Percentiles rank a stretch among this genome's conserved stretches.
Conservation (phyloP, 208 protist genomes). For the Trypanosoma cruzi region DNA sequence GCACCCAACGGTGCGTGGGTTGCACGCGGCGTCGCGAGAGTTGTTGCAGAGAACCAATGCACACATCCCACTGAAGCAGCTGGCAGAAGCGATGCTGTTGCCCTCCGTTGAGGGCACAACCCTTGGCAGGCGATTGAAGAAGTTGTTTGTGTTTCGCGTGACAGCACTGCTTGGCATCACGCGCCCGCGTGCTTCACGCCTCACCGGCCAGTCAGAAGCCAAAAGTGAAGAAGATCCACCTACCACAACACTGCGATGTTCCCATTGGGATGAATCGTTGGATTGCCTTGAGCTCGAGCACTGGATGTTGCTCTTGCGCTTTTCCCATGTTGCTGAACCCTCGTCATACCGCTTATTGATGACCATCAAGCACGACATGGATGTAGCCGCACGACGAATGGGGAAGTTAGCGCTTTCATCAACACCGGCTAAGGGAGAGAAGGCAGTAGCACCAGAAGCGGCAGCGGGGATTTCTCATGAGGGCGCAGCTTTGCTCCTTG, state of each 20-base stretch:
- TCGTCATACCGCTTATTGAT: conserved; percentile 27
- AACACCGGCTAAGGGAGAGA: not conserved
- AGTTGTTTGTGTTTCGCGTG: conserved; percentile 23
- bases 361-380: conserved; percentile 3
- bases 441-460: not conserved
- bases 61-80: conserved; percentile 9
- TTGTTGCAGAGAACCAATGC: conserved; percentile 1
- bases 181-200: not conserved
- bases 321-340: not conserved
- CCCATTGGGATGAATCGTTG: conserved; percentile 17
- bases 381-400: not conserved
- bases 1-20: conserved; percentile 16
- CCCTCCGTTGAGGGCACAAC: conserved; percentile 25
- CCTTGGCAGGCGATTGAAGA: conserved; percentile 18
- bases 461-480: not conserved
- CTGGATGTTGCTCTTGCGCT: conserved; percentile 28
- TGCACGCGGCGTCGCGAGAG: conserved; percentile 16
- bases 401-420: not conserved
- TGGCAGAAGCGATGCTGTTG: conserved; percentile 26
- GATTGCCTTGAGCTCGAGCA: conserved; percentile 26
- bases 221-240: not conserved
- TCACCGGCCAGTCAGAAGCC: not conserved
- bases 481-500: not conserved
- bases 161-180: conserved; percentile 4
- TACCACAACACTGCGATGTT: not conserved